Evolutionary conservation across 169 alveolate genomes (phyloP), one percentile per base, ranked within the genome.

Genomic region (Plasmodium berghei): DNA sequence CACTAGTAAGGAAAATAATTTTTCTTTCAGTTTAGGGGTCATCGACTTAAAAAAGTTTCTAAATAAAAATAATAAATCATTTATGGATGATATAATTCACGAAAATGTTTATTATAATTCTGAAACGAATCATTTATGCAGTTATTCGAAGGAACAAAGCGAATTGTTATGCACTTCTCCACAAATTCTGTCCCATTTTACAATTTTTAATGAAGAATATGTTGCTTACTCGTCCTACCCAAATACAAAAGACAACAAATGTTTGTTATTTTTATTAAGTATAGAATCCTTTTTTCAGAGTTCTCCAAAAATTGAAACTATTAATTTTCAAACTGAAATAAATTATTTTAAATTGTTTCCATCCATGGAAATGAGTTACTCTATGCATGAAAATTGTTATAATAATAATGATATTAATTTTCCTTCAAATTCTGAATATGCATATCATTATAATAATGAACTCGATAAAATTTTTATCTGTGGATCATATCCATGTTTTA

Each of bases 1-100:
- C 52, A 88, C 90, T 14, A 88, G 87, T 18, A 88, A 88, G 46
- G 91, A 89, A 64, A 89, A 89, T 20, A 89, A 89, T 83, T 87
- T 69, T 67, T 87, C 90, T 56, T 87, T 73, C 34, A 89, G 88
- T 83, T 63, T 87, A 34, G 87, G 91, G 34, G 91, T 87, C 14
- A 77, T 87, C 24, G 77, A 64, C 26, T 46, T 87, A 49, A 89
- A 45, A 20, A 74, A 89, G 58, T 87, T 87, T 45, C 52, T 87
- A 56, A 67, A 74, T 40, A 64, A 56, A 48, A 85, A 89, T 69
- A 77, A 77, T 12, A 75, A 64, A 34, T 73, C 90, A 24, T 49
- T 70, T 20, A 52, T 72, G 18, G 46, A 61, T 49, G 72, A 59
- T 28, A 63, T 67, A 48, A 49, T 67, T 28, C 90, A 67, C 45